A percentile compares a stretch with the other conserved stretches of the same genome.
Conservation (phyloP, 805 yeast species). For the Metschnikowia anglica region DNA sequence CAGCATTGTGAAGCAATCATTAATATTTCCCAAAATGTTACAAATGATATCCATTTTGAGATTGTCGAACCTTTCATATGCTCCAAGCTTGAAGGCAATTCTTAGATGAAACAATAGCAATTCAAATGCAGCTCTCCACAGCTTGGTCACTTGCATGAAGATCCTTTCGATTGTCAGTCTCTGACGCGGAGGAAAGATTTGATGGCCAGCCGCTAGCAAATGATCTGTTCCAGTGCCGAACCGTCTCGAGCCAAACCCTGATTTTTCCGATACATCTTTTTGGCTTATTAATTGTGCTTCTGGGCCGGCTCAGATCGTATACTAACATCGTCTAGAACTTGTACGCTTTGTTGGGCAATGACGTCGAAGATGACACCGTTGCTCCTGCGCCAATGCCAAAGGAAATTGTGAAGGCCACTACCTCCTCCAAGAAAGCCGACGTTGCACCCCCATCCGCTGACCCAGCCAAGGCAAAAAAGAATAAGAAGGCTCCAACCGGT, state of each 20-base stretch:
- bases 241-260: too few relatives aligned
- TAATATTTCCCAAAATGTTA: too few relatives aligned
- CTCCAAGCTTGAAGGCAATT: too few relatives aligned
- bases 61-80: too few relatives aligned
- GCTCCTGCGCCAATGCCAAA: constrained; percentile 56
- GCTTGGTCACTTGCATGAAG: not conserved
- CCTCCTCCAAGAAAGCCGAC: constrained; percentile 85
- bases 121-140: not conserved
- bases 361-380: constrained; percentile 72
- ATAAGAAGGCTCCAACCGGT: constrained; percentile 69
- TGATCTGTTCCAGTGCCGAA: too few relatives aligned
- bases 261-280: too few relatives aligned
- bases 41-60: too few relatives aligned
- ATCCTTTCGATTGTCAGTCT: too few relatives aligned
- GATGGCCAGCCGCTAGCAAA: too few relatives aligned
- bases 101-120: not conserved
- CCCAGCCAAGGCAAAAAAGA: constrained; percentile 74
- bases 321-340: constrained; percentile 53
- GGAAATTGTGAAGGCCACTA: constrained; percentile 77
- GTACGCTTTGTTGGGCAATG: constrained; percentile 82
- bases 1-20: too few relatives aligned
- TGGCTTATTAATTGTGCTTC: not conserved
- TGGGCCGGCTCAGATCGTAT: not conserved
- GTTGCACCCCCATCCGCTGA: constrained; percentile 79
- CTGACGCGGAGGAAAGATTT: too few relatives aligned